A percentile compares a stretch with the other conserved stretches of the same genome.
phyloP scores from a whole-genome alignment of 139 green algal species.

The Yamagishiella unicocca region DNA sequence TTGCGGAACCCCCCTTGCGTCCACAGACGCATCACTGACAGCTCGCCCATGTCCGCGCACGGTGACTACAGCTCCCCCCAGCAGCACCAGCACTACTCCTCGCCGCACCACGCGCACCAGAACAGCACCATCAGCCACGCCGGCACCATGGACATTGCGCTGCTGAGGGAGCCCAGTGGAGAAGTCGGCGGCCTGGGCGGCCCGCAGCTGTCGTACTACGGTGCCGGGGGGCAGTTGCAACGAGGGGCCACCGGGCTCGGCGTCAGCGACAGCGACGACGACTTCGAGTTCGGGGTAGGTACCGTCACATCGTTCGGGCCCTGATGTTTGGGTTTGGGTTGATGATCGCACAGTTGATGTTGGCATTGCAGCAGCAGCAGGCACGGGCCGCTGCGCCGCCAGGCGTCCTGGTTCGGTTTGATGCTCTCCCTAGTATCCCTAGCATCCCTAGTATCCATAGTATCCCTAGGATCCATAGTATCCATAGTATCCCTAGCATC shows the following conservation, averaged over 20 bases:
- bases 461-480: too few species aligned
- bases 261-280: conserved; percentile 41
- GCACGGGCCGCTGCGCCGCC: too few species aligned
- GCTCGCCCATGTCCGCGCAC: neutral
- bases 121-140: neutral
- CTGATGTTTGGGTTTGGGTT: too few species aligned
- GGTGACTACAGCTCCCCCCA: neutral
- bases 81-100: conserved; percentile 16
- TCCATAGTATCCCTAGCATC: too few species aligned
- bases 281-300: conserved; percentile 1
- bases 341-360: too few species aligned
- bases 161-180: neutral
- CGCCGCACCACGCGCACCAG: conserved; percentile 3
- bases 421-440: too few species aligned
- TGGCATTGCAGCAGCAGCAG: too few species aligned
- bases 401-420: too few species aligned
- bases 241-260: neutral
- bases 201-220: neutral
- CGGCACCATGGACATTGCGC: neutral
- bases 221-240: neutral
- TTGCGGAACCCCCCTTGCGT: too few species aligned
- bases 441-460: too few species aligned
- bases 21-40: conserved; percentile 25
- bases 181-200: neutral
- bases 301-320: too few species aligned